Evolutionary conservation across 108 stramenopile genomes (phyloP).

Genomic region (Nitzschia putrida): DNA sequence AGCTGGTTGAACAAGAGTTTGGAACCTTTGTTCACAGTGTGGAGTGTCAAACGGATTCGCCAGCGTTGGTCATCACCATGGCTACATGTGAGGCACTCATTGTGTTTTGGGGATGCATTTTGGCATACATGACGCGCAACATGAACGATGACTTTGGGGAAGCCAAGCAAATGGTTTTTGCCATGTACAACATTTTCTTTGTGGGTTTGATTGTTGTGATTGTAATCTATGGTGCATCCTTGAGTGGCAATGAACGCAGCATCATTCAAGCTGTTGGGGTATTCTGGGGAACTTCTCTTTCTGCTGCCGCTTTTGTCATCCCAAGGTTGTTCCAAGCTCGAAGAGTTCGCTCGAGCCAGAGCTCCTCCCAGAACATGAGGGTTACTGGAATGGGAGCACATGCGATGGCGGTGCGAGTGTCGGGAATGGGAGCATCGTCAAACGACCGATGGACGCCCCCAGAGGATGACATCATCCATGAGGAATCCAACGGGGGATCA

Average conservation of each 20-base stretch:
- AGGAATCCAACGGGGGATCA: too few species aligned
- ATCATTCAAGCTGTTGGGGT: constrained; percentile 38
- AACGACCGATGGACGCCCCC: too few species aligned
- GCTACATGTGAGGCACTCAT: constrained; percentile 28
- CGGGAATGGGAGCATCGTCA: too few species aligned
- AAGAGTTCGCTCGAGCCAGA: background rate
- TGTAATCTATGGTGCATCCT: background rate
- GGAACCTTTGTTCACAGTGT: constrained; percentile 15
- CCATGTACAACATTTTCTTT: constrained; percentile 54
- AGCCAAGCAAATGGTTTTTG: constrained; percentile 45
- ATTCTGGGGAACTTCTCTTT: constrained; percentile 37
- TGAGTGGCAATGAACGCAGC: constrained; percentile 4
- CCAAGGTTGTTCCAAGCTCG: constrained; percentile 27
- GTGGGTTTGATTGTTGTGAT: constrained; percentile 19
- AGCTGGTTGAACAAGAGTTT: constrained; percentile 18
- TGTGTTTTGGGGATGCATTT: constrained; percentile 40
- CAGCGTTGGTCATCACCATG: constrained; percentile 19
- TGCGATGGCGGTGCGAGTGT: too few species aligned
- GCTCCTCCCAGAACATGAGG: too few species aligned
- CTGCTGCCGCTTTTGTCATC: constrained; percentile 29
- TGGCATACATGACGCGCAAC: constrained; percentile 49
- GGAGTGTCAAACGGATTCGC: constrained; percentile 30
- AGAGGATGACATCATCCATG: too few species aligned
- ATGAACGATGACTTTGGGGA: constrained; percentile 39
- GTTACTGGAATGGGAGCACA: too few species aligned